Percentiles rank a stretch among this genome's conserved stretches.
phyloP scores from a whole-genome alignment of 768 basidiomycete genomes.

The Phlegmacium glaucopus region DNA sequence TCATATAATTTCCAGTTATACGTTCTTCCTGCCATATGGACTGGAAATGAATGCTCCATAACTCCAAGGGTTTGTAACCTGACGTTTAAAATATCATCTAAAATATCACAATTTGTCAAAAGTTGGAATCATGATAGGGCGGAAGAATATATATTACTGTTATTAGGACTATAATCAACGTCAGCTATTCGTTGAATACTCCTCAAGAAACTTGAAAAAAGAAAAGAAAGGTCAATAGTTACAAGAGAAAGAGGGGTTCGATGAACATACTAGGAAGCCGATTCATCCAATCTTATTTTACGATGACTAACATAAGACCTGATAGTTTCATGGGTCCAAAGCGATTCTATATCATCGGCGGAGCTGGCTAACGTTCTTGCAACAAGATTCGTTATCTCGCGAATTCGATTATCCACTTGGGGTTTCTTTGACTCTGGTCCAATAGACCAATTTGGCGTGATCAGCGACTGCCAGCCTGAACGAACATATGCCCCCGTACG shows the following conservation, averaged over 20 bases:
- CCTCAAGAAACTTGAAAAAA: conserved; percentile 56
- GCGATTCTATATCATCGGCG: conserved; percentile 50
- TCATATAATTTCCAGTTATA: conserved; percentile 82
- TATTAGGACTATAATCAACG: conserved; percentile 68
- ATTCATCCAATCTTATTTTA: conserved; percentile 70
- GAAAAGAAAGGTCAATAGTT: conserved; percentile 2
- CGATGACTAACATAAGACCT: conserved; percentile 51
- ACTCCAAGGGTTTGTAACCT: conserved; percentile 80
- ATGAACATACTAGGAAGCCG: conserved; percentile 63
- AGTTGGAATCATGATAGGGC: neutral
- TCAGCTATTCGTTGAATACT: conserved; percentile 62
- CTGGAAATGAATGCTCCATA: conserved; percentile 70
- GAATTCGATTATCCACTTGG: conserved; percentile 9
- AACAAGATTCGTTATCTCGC: conserved; percentile 42
- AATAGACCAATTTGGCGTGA: conserved; percentile 39
- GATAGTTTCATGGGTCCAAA: conserved; percentile 73
- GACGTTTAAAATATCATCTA: conserved; percentile 77
- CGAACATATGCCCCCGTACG: conserved; percentile 65
- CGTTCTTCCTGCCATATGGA: conserved; percentile 55
- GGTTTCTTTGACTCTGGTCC: conserved; percentile 25
- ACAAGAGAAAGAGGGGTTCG: conserved; percentile 9
- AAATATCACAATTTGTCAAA: neutral
- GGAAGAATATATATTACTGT: conserved; percentile 40
- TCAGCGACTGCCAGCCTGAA: conserved; percentile 66
- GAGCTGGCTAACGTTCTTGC: conserved; percentile 50